Evolutionary conservation across 2,329 filamentous ascomycete genomes (phyloP).

Genomic region (Botrytis byssoidea): DNA sequence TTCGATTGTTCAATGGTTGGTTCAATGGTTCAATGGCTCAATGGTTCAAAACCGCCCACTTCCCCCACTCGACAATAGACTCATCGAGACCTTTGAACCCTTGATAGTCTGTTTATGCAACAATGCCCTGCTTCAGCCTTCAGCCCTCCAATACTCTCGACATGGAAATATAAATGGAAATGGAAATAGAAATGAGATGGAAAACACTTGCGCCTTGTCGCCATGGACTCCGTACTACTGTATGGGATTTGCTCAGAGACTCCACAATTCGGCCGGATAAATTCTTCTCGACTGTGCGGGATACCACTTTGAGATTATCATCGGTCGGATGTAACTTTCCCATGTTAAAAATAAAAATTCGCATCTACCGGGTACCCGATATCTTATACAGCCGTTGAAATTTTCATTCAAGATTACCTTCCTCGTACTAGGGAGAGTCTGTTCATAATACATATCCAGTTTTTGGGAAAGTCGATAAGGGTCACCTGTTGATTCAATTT

Average conservation of each 20-base stretch:
- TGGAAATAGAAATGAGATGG: not conserved
- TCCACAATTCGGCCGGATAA: conserved; percentile 8
- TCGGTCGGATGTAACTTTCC: not conserved
- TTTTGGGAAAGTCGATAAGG: not conserved
- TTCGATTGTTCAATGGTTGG: not conserved
- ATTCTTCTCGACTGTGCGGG: not conserved
- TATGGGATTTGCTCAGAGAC: not conserved
- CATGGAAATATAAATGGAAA: too few species aligned
- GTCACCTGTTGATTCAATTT: not conserved
- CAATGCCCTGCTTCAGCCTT: not conserved
- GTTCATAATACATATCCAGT: not conserved
- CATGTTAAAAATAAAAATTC: not conserved
- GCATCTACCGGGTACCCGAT: not conserved
- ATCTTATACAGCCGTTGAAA: not conserved
- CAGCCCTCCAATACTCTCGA: not conserved
- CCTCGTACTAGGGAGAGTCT: not conserved
- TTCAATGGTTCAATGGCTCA: not conserved
- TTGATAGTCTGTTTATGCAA: not conserved
- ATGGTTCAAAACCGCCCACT: not conserved
- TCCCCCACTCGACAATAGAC: not conserved
- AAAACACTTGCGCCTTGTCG: not conserved
- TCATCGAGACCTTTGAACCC: not conserved
- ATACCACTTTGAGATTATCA: not conserved
- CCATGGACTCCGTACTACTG: not conserved
- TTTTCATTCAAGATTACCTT: not conserved